These are phyloP conservation scores for Penicillium sp. DNA, from an alignment of 2,329 filamentous ascomycete species.

Conservation along the genomic window DNA sequence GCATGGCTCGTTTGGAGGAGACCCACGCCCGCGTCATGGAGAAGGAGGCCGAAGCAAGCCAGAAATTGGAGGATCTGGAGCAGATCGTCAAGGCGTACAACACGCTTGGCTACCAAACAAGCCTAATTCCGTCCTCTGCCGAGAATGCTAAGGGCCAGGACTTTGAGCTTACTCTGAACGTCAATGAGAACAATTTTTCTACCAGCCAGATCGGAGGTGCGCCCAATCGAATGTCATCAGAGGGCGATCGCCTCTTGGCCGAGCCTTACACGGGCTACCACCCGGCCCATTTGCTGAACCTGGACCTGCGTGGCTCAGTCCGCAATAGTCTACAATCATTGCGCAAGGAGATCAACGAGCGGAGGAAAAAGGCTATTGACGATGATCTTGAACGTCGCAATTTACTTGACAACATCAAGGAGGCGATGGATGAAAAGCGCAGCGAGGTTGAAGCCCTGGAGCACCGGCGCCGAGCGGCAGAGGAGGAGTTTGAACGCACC, in stretches of 20 bases:
- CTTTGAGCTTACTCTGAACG: conserved; percentile 81
- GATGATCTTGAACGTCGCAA: conserved; percentile 94
- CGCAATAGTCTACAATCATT: conserved; percentile 77
- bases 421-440: conserved; percentile 94
- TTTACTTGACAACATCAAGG: conserved; percentile 89
- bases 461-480: conserved; percentile 82
- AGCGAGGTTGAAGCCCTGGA: conserved; percentile 90
- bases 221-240: conserved; percentile 51
- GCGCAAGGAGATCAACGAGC: conserved; percentile 89
- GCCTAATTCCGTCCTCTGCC: conserved; percentile 81
- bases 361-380: conserved; percentile 79
- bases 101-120: conserved; percentile 89
- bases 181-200: conserved; percentile 80
- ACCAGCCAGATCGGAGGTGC: conserved; percentile 60
- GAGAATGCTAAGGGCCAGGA: conserved; percentile 82
- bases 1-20: conserved; percentile 77
- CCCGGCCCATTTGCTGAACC: conserved; percentile 81
- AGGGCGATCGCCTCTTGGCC: conserved; percentile 77
- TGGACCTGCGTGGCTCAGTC: conserved; percentile 81
- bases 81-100: conserved; percentile 89
- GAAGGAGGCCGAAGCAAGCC: conserved; percentile 83
- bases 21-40: conserved; percentile 80
- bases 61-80: conserved; percentile 90
- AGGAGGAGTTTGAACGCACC: conserved; percentile 92
- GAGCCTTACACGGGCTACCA: conserved; percentile 86